A percentile compares a stretch with the other conserved stretches of the same genome.
Conservation (phyloP, 2,329 filamentous ascomycete species). For the Colletotrichum shisoi region DNA sequence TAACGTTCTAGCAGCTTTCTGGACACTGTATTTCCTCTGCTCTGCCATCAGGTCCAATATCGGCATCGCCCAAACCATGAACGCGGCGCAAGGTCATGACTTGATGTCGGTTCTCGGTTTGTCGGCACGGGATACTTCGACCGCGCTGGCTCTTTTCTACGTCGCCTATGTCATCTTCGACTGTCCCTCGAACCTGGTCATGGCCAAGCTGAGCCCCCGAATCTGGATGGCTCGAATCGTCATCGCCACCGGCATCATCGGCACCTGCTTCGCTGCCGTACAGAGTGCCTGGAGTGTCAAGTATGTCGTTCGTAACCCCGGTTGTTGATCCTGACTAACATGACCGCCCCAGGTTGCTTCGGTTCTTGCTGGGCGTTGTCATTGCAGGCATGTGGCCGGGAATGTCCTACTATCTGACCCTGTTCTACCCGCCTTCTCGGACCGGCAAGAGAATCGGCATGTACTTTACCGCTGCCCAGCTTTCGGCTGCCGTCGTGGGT, state of each 20-base stretch:
- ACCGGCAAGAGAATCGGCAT: constrained; percentile 88
- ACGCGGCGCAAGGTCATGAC: constrained; percentile 73
- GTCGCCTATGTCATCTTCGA: constrained; percentile 92
- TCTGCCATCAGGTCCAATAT: constrained; percentile 92
- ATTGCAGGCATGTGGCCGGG: constrained; percentile 96
- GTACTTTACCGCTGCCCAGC: constrained; percentile 88
- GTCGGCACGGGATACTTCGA: constrained; percentile 79
- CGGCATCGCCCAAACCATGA: constrained; percentile 95
- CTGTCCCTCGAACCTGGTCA: constrained; percentile 85
- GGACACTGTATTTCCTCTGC: constrained; percentile 90
- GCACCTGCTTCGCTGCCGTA: constrained; percentile 83
- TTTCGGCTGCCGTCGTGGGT: constrained; percentile 88
- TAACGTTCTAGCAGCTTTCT: constrained; percentile 70
- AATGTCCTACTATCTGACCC: constrained; percentile 90
- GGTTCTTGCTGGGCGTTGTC: constrained; percentile 83
- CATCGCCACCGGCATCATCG: constrained; percentile 83
- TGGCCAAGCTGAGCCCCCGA: constrained; percentile 84
- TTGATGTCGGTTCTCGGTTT: constrained; percentile 75
- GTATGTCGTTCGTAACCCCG: constrained; percentile 53
- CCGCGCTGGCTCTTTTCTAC: constrained; percentile 86
- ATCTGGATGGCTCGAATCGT: constrained; percentile 94
- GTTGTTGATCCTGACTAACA: constrained; percentile 32
- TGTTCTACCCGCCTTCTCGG: constrained; percentile 88
- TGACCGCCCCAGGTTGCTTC: constrained; percentile 65
- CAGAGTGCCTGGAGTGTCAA: constrained; percentile 85